Evolutionary conservation across 2,329 filamentous ascomycete species (phyloP), one percentile per base, ranked within the genome.

Genomic region (Alternaria sp.): DNA sequence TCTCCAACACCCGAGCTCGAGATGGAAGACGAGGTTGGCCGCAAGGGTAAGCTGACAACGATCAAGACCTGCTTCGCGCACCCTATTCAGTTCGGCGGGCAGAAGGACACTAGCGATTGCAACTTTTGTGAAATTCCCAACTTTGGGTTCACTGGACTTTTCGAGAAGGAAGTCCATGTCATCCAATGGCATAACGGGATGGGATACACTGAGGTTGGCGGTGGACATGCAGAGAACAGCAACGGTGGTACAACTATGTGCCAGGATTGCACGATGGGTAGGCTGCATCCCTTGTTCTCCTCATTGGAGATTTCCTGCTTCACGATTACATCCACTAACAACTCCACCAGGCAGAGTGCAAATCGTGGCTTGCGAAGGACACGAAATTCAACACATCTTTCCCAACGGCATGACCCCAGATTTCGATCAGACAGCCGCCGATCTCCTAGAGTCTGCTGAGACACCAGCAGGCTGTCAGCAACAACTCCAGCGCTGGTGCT

Each of bases 41-140:
- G 70, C 59, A 63, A 26, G 12, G 78, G 78, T 2, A 40, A 58
- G 12, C 52, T 75, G 15, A 74, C 67, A 8, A 75, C 68, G 28
- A 77, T 83, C 46, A 62, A 61, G 3, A 84, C 82, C 2, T 79
- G 73, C 1, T 80, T 81, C 52, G 76, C 81, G 1, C 81, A 83
- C 51, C 82, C 82, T 0, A 77, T 84, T 12, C 40, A 65, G 4
- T 83, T 83, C 58, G 60, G 68, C 23, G 44, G 40, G 7, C 15
- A 46, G 4, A 11, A 45, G 1, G 59, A 70, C 11, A 52, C 62
- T 5, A 25, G 45, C 2, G 60, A 66, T 23, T 85, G 83, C 66
- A 76, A 80, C 61, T 85, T 81, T 73, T 85, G 83, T 62, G 63
- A 76, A 3, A 70, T 81, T 13, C 76, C 80, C 12, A 55, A 70